These are phyloP conservation scores for Castanea mollissima DNA, from an alignment of 306 rosid genomes.

Conservation along the genomic window DNA sequence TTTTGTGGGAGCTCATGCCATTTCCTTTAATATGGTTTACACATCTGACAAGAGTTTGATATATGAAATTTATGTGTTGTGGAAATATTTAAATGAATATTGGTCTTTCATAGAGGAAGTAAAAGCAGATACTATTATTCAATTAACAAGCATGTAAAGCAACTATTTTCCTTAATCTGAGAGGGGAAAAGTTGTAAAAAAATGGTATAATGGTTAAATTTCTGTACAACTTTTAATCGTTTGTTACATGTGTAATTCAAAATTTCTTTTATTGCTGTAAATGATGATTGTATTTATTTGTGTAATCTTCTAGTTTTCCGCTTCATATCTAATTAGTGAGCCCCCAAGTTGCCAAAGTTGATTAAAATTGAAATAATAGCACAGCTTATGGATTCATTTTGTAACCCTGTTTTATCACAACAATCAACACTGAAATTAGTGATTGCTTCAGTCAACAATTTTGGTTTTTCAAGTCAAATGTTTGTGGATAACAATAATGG, in stretches of 20 bases:
- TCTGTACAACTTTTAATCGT: no score
- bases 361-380: conserved; percentile 58
- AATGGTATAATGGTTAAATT: no score
- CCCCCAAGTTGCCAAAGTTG: conserved; percentile 61
- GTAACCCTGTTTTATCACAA: conserved; percentile 57
- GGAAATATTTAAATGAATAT: no score
- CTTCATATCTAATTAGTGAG: conserved; percentile 12
- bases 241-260: background rate
- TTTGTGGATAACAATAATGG: conserved; percentile 62
- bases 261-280: background rate
- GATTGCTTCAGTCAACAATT: conserved; percentile 49
- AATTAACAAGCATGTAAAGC: no score
- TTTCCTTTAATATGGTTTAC: no score
- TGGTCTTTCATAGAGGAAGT: no score
- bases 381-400: conserved; percentile 68
- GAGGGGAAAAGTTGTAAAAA: no score
- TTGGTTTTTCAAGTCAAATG: conserved; percentile 48
- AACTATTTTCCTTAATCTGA: no score
- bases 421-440: conserved; percentile 64
- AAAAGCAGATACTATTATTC: no score
- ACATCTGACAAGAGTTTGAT: no score
- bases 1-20: no score
- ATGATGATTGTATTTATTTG: background rate
- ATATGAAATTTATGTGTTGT: no score
- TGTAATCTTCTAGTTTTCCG: background rate